phyloP scores from a whole-genome alignment of 129 eudicot genomes.

The Saussurea involucrata region DNA sequence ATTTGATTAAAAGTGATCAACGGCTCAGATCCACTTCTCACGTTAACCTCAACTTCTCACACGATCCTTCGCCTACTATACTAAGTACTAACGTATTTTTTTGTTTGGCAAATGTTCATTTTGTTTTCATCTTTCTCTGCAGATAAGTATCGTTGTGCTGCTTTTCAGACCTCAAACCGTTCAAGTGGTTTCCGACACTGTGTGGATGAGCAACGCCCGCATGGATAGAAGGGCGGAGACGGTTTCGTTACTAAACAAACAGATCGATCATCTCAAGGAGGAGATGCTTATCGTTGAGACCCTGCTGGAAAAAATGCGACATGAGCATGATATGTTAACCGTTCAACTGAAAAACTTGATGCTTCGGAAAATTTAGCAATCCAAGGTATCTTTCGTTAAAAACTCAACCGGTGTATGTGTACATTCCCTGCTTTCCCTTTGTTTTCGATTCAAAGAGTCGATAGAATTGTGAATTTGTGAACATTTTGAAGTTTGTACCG shows the following conservation, averaged over 20 bases:
- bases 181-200: conserved; percentile 62
- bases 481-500: not conserved
- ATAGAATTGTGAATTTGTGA: conserved; percentile 13
- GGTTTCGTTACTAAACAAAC: conserved; percentile 48
- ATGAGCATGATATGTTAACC: conserved; percentile 57
- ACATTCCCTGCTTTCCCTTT: not conserved
- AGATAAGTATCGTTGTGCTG: conserved; percentile 79
- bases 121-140: conserved; percentile 16
- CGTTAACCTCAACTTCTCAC: no score
- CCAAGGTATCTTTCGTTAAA: not conserved
- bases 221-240: conserved; percentile 44
- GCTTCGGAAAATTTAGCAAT: conserved; percentile 21
- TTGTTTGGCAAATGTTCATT: not conserved
- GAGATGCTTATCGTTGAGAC: conserved; percentile 78
- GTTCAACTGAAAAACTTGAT: conserved; percentile 55
- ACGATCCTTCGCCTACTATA: no score
- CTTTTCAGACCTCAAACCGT: conserved; percentile 70
- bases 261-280: conserved; percentile 61
- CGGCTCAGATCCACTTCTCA: no score
- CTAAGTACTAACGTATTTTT: no score
- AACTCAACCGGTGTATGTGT: not conserved
- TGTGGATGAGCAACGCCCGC: conserved; percentile 27
- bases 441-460: not conserved
- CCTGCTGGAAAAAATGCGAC: conserved; percentile 63
- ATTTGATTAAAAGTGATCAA: no score